Evolutionary conservation across 78 protist species (phyloP).

Genomic region (Mantamonas sphyraenae): DNA sequence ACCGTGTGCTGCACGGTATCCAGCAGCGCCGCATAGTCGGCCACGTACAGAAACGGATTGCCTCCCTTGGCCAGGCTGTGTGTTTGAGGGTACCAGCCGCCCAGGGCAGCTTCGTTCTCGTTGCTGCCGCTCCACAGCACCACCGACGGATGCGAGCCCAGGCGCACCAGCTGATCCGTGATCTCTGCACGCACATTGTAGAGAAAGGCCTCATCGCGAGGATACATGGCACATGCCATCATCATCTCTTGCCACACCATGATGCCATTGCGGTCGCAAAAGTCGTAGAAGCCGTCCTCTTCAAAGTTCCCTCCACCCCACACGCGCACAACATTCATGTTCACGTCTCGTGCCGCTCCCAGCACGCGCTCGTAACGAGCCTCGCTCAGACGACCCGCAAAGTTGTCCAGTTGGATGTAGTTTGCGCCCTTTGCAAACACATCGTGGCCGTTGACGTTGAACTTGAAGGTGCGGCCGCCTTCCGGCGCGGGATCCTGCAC

Average conservation of each 20-base stretch:
- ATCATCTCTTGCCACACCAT: constrained; percentile 35
- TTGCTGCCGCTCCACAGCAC: constrained; percentile 41
- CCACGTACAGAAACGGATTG: too few relatives aligned
- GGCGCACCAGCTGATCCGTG: constrained; percentile 16
- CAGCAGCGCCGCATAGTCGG: constrained; percentile 21
- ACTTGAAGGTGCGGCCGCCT: constrained; percentile 23
- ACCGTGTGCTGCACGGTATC: constrained; percentile 24
- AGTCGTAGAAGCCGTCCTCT: constrained; percentile 28
- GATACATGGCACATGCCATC: constrained; percentile 49
- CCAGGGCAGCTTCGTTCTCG: constrained; percentile 45
- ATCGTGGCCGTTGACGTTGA: constrained; percentile 26
- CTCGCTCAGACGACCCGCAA: background rate
- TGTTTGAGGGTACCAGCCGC: constrained; percentile 9
- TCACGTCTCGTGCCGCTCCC: constrained; percentile 23
- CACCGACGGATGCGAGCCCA: constrained; percentile 27
- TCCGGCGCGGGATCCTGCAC: constrained; percentile 10
- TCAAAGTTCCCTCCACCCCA: constrained; percentile 49
- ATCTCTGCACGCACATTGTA: constrained; percentile 8
- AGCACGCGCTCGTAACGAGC: background rate
- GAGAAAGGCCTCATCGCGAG: constrained; percentile 23
- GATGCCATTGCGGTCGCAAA: constrained; percentile 7
- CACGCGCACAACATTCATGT: constrained; percentile 28
- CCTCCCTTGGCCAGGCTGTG: too few relatives aligned
- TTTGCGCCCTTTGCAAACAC: constrained; percentile 37
- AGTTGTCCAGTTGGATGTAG: constrained; percentile 29